These are phyloP conservation scores for Strigomonas culicis DNA, from an alignment of 208 protist species.

Conservation along the genomic window DNA sequence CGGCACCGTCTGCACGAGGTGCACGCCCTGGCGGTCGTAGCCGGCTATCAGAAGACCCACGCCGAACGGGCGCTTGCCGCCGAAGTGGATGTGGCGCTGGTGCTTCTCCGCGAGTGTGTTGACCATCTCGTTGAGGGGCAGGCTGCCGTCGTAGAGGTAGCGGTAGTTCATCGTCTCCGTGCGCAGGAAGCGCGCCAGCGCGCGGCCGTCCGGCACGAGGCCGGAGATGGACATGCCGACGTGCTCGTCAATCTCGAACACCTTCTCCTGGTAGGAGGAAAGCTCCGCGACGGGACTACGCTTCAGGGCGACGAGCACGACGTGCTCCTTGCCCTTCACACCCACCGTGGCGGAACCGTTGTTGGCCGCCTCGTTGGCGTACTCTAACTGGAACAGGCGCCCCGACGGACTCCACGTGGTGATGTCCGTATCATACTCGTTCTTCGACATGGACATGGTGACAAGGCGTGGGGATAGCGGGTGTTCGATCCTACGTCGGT, in stretches of 20 bases:
- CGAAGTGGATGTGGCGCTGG: conserved; percentile 97
- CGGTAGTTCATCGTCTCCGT: conserved; percentile 97
- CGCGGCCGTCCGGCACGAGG: conserved; percentile 96
- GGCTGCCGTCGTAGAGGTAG: conserved; percentile 85
- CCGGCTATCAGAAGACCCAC: conserved; percentile 99
- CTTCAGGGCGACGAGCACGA: conserved; percentile 95
- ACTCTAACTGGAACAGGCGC: conserved; percentile 98
- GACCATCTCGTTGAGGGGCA: conserved; percentile 75
- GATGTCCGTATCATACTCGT: conserved; percentile 98
- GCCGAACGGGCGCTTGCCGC: conserved; percentile 96
- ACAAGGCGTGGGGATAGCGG: not conserved
- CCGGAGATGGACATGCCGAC: conserved; percentile 98
- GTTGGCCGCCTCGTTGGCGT: conserved; percentile 99
- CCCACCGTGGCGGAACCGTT: conserved; percentile 98
- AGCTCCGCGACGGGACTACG: conserved; percentile 92
- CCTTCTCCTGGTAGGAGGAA: conserved; percentile 98
- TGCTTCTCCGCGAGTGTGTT: conserved; percentile 91
- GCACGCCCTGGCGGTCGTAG: conserved; percentile 90
- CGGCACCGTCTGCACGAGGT: conserved; percentile 96
- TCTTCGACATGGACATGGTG: conserved; percentile 90
- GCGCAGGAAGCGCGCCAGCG: conserved; percentile 94
- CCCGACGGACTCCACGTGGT: conserved; percentile 98
- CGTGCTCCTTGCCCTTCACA: conserved; percentile 94
- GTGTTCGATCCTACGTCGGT: not conserved
- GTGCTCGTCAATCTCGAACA: conserved; percentile 98